Evolutionary conservation across 2,329 filamentous ascomycete species (phyloP), one percentile per base, ranked within the genome.

Genomic region (Gyromitra esculenta): DNA sequence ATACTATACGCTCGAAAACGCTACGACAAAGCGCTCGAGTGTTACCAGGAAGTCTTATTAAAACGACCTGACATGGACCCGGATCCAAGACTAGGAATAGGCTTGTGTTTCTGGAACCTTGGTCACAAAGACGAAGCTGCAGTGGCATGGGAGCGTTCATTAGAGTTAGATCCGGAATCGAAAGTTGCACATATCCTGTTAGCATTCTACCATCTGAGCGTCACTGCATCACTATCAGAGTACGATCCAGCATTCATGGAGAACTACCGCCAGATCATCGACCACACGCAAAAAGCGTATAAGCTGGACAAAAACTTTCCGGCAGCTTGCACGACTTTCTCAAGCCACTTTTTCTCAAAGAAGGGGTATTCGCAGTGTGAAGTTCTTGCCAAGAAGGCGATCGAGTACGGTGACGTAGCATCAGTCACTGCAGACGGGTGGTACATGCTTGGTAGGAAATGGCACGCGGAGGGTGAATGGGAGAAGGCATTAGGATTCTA

Each of bases 381-480:
- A 80, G 90, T 90, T 21, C 87, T 99, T 18, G 93, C 95, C 6
- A 92, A 94, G 82, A 96, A 96, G 83, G 94, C 96, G 5, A 97
- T 99, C 78, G 93, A 97, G 82, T 91, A 93, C 81, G 98, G 96
- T 1, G 96, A 99, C 82, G 93, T 98, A 80, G 97, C 97, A 83
- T 93, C 94, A 2, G 93, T 98, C 83, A 95, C 95, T 31, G 97
- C 95, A 84, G 96, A 99, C 82, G 96, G 96, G 45, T 98, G 95
- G 94, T 99, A 97, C 84, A 85, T 98, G 7, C 88, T 98, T 52
- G 96, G 94, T 37, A 88, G 94, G 77, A 97, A 97, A 83, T 93
- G 95, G 79, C 96, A 99, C 82, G 93, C 93, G 80, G 88, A 90
- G 74, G 91, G 91, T 54, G 90, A 97, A 74, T 84, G 89, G 5